Evolutionary conservation across 1,284 basidiomycete species (phyloP).

Genomic region (Irpex sp.): DNA sequence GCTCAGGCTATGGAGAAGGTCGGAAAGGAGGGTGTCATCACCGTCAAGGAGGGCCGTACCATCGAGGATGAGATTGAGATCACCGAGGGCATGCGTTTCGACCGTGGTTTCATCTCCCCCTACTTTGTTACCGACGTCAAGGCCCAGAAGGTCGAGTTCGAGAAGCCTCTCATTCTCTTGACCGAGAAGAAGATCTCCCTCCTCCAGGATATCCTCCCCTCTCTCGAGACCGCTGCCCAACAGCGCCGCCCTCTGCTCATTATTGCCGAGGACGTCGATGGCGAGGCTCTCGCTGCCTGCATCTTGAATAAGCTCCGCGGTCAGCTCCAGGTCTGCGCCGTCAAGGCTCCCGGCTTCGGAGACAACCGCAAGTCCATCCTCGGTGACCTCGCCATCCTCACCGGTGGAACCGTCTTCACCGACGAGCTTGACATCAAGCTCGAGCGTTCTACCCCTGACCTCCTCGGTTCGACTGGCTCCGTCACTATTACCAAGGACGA

Average conservation of each 20-base stretch:
- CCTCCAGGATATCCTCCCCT: conserved; percentile 93
- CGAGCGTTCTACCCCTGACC: conserved; percentile 84
- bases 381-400: conserved; percentile 95
- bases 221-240: conserved; percentile 90
- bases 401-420: conserved; percentile 96
- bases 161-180: conserved; percentile 92
- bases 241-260: conserved; percentile 91
- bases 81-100: conserved; percentile 99
- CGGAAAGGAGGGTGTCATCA: conserved; percentile 99
- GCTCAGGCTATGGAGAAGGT: conserved; percentile 99
- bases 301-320: conserved; percentile 99
- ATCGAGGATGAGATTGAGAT: conserved; percentile 99
- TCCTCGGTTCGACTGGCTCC: conserved; percentile 90
- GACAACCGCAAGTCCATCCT: conserved; percentile 99
- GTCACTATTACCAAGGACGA: conserved; percentile 98
- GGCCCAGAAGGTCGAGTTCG: conserved; percentile 94
- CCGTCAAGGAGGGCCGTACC: conserved; percentile 97
- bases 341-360: conserved; percentile 98
- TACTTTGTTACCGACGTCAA: conserved; percentile 99
- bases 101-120: conserved; percentile 97
- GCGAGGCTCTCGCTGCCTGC: conserved; percentile 95
- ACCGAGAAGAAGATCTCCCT: conserved; percentile 98
- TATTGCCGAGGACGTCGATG: conserved; percentile 97
- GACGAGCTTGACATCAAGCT: conserved; percentile 99
- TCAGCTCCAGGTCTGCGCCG: conserved; percentile 88